A percentile compares a stretch with the other conserved stretches of the same genome.
Evolutionary conservation across 352 stramenopile genomes (phyloP).

Genomic region (Thraustochytrium sp.): DNA sequence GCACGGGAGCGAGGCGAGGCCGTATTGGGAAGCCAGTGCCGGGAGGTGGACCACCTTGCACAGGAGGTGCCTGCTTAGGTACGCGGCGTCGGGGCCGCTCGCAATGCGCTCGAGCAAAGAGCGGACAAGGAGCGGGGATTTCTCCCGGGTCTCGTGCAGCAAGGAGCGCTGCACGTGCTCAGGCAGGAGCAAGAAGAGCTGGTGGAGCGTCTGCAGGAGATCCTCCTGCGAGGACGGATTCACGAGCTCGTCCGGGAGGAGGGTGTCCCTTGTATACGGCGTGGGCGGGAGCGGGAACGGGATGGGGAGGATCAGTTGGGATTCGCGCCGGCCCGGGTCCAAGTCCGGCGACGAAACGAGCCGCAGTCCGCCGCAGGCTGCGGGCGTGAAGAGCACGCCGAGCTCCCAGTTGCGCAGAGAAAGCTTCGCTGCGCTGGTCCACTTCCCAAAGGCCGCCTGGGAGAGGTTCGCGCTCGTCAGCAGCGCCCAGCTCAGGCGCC

Average conservation of each 20-base stretch:
- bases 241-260: neutral
- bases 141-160: too few species aligned
- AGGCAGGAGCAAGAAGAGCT: too few species aligned
- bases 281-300: neutral
- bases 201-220: too few species aligned
- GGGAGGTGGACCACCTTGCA: too few species aligned
- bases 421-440: slow-evolving; percentile 46
- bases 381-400: neutral
- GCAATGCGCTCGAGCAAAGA: too few species aligned
- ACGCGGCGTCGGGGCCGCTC: too few species aligned
- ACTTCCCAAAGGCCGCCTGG: slow-evolving; percentile 15
- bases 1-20: too few species aligned
- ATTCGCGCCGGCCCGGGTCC: neutral
- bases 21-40: too few species aligned
- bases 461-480: slow-evolving; percentile 24
- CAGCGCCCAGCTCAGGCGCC: neutral
- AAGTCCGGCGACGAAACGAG: neutral
- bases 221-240: neutral
- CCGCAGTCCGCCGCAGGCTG: neutral
- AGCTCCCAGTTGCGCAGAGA: neutral
- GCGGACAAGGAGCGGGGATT: too few species aligned
- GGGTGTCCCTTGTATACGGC: neutral
- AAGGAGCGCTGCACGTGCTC: too few species aligned
- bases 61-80: too few species aligned
- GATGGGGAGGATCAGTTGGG: neutral